Conservation (phyloP, 805 yeast genomes). For the Cyberlindnera galapagoensis region DNA sequence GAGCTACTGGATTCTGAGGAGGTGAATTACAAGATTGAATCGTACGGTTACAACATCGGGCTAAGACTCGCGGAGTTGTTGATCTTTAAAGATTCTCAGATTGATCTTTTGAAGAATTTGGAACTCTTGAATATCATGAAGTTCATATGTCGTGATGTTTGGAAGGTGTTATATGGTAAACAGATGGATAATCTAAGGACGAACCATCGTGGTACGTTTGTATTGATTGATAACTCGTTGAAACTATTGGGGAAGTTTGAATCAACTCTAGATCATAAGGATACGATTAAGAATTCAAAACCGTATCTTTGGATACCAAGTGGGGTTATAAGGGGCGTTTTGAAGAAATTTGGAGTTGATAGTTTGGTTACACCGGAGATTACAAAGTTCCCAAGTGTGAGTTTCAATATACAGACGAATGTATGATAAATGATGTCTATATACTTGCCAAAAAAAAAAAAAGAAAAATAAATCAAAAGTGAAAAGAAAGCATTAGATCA, state of each 20-base stretch:
- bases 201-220: slow-evolving; percentile 82
- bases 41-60: slow-evolving; percentile 68
- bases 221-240: slow-evolving; percentile 64
- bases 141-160: slow-evolving; percentile 85
- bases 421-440: too few species aligned
- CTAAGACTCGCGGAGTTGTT: slow-evolving; percentile 44
- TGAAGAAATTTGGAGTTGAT: slow-evolving; percentile 62
- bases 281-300: slow-evolving; percentile 37
- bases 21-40: slow-evolving; percentile 54
- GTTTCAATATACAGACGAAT: slow-evolving; percentile 62
- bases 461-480: too few species aligned
- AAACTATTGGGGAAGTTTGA: slow-evolving; percentile 46
- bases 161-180: slow-evolving; percentile 74
- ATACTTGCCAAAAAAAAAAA: too few species aligned
- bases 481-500: too few species aligned
- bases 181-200: slow-evolving; percentile 91
- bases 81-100: slow-evolving; percentile 40
- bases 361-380: slow-evolving; percentile 62
- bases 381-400: slow-evolving; percentile 55
- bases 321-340: slow-evolving; percentile 69
- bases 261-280: slow-evolving; percentile 36
- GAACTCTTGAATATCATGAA: slow-evolving; percentile 82
- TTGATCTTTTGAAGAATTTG: slow-evolving; percentile 40
- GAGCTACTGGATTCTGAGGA: slow-evolving; percentile 37
- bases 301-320: slow-evolving; percentile 64